Percentiles rank a stretch among this genome's conserved stretches.
Conservation (phyloP, 1,139 yeast species). For the Ogataea hybrid region DNA sequence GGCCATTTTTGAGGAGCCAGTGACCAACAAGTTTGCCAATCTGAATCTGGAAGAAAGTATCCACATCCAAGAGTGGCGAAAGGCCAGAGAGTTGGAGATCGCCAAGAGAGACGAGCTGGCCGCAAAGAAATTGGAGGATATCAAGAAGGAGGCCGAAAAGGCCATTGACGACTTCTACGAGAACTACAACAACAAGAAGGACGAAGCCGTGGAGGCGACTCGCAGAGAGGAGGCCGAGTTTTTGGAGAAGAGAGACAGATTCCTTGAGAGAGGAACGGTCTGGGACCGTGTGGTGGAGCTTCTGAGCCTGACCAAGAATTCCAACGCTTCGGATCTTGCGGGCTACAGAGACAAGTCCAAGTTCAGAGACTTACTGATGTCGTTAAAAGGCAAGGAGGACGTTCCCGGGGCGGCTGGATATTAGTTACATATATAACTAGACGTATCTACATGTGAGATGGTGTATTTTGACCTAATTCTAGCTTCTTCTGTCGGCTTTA, state of each 20-base stretch:
- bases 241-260: conserved; percentile 73
- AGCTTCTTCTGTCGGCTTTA: neutral
- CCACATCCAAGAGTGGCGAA: conserved; percentile 76
- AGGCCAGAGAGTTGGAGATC: conserved; percentile 79
- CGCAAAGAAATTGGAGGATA: conserved; percentile 61
- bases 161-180: conserved; percentile 94
- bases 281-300: conserved; percentile 81
- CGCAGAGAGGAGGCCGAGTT: conserved; percentile 69
- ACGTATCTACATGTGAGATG: neutral
- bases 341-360: conserved; percentile 60
- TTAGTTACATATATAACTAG: conserved; percentile 22
- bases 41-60: conserved; percentile 46
- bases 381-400: conserved; percentile 63
- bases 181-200: conserved; percentile 84
- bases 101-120: conserved; percentile 77
- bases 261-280: conserved; percentile 69
- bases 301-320: conserved; percentile 35
- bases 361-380: conserved; percentile 64
- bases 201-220: conserved; percentile 63
- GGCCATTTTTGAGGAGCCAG: conserved; percentile 1
- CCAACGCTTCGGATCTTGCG: conserved; percentile 27
- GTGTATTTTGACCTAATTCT: neutral
- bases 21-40: conserved; percentile 23
- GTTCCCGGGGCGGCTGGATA: conserved; percentile 68
- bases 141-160: conserved; percentile 75